Evolutionary conservation across 2,329 filamentous ascomycete genomes (phyloP).

Genomic region (Neocatenulostroma microsporum): DNA sequence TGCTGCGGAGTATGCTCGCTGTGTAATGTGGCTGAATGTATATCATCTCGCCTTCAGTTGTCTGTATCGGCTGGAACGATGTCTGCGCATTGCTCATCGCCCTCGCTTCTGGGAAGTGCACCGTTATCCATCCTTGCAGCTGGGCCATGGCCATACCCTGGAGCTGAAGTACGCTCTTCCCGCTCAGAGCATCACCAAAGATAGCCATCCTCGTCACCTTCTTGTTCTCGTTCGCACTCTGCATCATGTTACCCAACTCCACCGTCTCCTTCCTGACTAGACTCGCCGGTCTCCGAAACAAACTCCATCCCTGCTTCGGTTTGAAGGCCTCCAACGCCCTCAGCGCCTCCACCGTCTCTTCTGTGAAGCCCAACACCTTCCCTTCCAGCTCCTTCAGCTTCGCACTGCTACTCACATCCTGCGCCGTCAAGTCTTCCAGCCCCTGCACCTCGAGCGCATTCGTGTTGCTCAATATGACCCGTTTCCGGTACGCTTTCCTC

Average conservation of each 20-base stretch:
- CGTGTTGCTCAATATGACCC: slow-evolving; percentile 85
- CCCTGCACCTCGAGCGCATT: slow-evolving; percentile 75
- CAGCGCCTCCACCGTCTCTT: slow-evolving; percentile 66
- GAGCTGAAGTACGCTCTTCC: slow-evolving; percentile 79
- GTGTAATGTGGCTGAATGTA: slow-evolving; percentile 77
- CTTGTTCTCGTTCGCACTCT: slow-evolving; percentile 34
- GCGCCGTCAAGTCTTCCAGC: slow-evolving; percentile 49
- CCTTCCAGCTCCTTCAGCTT: slow-evolving; percentile 50
- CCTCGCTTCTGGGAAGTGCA: slow-evolving; percentile 84
- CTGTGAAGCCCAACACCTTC: slow-evolving; percentile 61
- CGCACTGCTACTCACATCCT: slow-evolving; percentile 7
- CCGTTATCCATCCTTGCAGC: slow-evolving; percentile 77
- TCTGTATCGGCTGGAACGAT: slow-evolving; percentile 65
- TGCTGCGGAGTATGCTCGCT: slow-evolving; percentile 63
- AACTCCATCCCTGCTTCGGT: slow-evolving; percentile 73
- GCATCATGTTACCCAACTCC: slow-evolving; percentile 50
- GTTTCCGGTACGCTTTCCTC: slow-evolving; percentile 78
- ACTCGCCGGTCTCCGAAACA: slow-evolving; percentile 75
- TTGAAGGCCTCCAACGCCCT: slow-evolving; percentile 86
- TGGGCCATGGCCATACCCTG: slow-evolving; percentile 78
- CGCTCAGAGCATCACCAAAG: slow-evolving; percentile 63
- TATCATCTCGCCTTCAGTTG: slow-evolving; percentile 39
- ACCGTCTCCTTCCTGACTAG: slow-evolving; percentile 73
- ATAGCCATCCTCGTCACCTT: slow-evolving; percentile 58
- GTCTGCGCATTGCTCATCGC: slow-evolving; percentile 75